Conservation (phyloP, 2,329 filamentous ascomycete species). For the Davidsoniella neocaledoniae region DNA sequence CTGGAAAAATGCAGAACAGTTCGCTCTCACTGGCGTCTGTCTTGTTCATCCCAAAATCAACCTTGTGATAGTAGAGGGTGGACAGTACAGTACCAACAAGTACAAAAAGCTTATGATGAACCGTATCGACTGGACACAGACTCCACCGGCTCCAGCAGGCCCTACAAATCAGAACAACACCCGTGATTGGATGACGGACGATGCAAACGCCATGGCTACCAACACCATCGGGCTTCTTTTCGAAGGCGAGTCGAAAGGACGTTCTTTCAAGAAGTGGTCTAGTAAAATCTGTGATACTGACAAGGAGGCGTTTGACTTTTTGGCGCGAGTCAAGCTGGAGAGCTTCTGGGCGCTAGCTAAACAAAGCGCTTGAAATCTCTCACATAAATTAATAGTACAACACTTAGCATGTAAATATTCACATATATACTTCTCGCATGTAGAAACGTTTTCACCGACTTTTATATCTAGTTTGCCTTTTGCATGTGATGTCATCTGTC, state of each 20-base stretch:
- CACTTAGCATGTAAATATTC: too few relatives aligned
- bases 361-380: not conserved
- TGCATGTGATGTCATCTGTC: too few relatives aligned
- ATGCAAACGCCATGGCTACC: slow-evolving; percentile 60
- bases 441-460: too few relatives aligned
- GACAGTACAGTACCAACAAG: slow-evolving; percentile 61
- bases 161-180: slow-evolving; percentile 45
- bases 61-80: slow-evolving; percentile 82
- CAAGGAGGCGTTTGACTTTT: slow-evolving; percentile 63
- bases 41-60: slow-evolving; percentile 82
- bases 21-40: slow-evolving; percentile 74
- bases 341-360: slow-evolving; percentile 53
- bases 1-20: slow-evolving; percentile 78
- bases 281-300: slow-evolving; percentile 89
- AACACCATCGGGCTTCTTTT: slow-evolving; percentile 79
- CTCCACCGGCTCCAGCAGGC: slow-evolving; percentile 48
- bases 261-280: slow-evolving; percentile 74
- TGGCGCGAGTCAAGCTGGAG: slow-evolving; percentile 75
- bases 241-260: slow-evolving; percentile 71
- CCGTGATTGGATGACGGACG: slow-evolving; percentile 62
- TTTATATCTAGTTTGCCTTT: too few relatives aligned
- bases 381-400: not conserved
- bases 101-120: slow-evolving; percentile 90
- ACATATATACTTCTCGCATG: too few relatives aligned
- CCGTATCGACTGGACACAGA: slow-evolving; percentile 90